Evolutionary conservation across 768 basidiomycete species (phyloP).

Genomic region (Kwoniella newhampshirensis): DNA sequence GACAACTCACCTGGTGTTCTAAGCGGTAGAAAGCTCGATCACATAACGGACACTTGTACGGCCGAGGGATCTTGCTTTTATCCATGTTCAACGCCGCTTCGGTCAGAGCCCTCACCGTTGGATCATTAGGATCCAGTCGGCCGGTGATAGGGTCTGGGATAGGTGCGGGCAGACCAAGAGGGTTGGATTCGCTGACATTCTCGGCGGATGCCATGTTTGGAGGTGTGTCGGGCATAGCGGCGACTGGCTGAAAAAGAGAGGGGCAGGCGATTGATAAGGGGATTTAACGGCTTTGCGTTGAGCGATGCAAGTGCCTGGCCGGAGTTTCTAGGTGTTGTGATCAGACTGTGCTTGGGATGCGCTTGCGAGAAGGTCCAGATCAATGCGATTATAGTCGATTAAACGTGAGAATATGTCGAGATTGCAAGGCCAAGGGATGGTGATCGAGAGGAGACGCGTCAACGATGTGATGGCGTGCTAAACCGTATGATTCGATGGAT

Average conservation of each 20-base stretch:
- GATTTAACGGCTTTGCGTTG: constrained; percentile 1
- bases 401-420: too few species aligned
- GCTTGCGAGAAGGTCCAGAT: too few species aligned
- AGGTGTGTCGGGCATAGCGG: constrained; percentile 25
- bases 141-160: constrained; percentile 53
- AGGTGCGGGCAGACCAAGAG: constrained; percentile 28
- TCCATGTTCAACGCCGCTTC: constrained; percentile 56
- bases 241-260: neutral
- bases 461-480: too few species aligned
- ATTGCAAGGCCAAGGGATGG: too few species aligned
- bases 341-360: too few species aligned
- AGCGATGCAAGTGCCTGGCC: too few species aligned
- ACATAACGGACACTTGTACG: constrained; percentile 97
- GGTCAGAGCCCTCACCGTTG: constrained; percentile 53
- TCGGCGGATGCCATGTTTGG: constrained; percentile 30
- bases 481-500: too few species aligned
- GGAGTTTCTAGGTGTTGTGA: too few species aligned
- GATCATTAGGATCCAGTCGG: constrained; percentile 54
- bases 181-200: constrained; percentile 8
- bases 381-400: too few species aligned
- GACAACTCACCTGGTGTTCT: constrained; percentile 78
- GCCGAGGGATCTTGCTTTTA: constrained; percentile 63
- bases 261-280: neutral
- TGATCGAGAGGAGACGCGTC: too few species aligned
- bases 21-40: constrained; percentile 93